These are phyloP conservation scores for Ophiocordyceps robertsii DNA, from an alignment of 2,329 filamentous ascomycete species.

Conservation along the genomic window DNA sequence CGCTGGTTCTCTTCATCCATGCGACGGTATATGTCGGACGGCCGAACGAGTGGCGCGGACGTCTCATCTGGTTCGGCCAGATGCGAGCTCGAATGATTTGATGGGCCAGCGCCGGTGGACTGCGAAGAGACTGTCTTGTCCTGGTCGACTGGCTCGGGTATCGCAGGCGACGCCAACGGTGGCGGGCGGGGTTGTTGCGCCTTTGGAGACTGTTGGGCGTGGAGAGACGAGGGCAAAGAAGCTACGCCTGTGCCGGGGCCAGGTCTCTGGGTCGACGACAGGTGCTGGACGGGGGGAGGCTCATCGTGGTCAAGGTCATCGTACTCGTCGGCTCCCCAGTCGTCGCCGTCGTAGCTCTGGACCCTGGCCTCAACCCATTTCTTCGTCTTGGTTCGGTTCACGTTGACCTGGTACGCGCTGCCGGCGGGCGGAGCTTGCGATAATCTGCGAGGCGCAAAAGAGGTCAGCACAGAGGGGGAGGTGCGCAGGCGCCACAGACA, in stretches of 20 bases:
- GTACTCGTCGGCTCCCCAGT: constrained; percentile 69
- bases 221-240: neutral
- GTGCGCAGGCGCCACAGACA: neutral
- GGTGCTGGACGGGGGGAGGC: constrained; percentile 3
- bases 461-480: neutral
- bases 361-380: constrained; percentile 91
- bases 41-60: constrained; percentile 41
- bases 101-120: neutral
- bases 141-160: neutral
- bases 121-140: neutral
- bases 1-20: constrained; percentile 51
- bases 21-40: constrained; percentile 65
- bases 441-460: neutral
- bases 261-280: neutral
- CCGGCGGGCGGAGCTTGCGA: neutral
- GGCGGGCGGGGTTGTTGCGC: neutral
- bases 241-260: neutral
- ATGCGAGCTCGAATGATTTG: neutral
- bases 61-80: no score
- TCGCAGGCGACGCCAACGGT: neutral
- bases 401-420: constrained; percentile 60
- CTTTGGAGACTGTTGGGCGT: neutral
- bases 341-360: constrained; percentile 80
- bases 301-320: constrained; percentile 31
- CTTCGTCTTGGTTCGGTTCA: constrained; percentile 78